Conservation (phyloP, 2,329 filamentous ascomycete genomes). For the Dothideomycetes sp. region DNA sequence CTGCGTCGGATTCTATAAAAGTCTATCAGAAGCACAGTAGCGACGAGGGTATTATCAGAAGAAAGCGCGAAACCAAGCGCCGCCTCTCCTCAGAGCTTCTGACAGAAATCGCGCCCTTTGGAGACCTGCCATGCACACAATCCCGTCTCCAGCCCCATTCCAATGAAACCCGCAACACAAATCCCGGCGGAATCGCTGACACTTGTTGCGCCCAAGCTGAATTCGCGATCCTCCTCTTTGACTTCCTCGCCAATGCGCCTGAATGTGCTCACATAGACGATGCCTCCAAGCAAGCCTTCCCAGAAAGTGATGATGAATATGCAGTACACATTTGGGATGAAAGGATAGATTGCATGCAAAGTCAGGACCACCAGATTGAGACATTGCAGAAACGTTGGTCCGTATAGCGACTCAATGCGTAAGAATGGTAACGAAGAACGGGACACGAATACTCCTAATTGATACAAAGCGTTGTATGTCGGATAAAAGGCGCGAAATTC, state of each 20-base stretch:
- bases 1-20: too few relatives aligned
- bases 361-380: conserved; percentile 65
- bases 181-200: conserved; percentile 90
- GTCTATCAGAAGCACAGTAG: too few relatives aligned
- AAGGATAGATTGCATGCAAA: conserved; percentile 65
- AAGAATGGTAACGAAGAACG: conserved; percentile 83
- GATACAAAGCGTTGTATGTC: conserved; percentile 89
- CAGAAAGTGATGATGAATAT: conserved; percentile 80
- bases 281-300: conserved; percentile 83
- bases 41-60: too few relatives aligned
- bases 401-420: conserved; percentile 68
- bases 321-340: conserved; percentile 77
- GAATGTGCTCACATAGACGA: conserved; percentile 94
- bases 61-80: too few relatives aligned
- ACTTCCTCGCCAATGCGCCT: conserved; percentile 85
- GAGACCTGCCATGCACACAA: conserved; percentile 75
- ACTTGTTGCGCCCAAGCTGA: conserved; percentile 78
- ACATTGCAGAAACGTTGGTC: conserved; percentile 72
- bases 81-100: conserved; percentile 44
- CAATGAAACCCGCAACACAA: conserved; percentile 73
- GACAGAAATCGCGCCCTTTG: conserved; percentile 57
- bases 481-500: conserved; percentile 86
- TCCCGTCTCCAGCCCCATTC: conserved; percentile 70
- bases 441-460: conserved; percentile 89
- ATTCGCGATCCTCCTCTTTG: conserved; percentile 68